Evolutionary conservation across 116 monocot species (phyloP), one percentile per base, ranked within the genome.

Genomic region (Cymodocea nodosa): DNA sequence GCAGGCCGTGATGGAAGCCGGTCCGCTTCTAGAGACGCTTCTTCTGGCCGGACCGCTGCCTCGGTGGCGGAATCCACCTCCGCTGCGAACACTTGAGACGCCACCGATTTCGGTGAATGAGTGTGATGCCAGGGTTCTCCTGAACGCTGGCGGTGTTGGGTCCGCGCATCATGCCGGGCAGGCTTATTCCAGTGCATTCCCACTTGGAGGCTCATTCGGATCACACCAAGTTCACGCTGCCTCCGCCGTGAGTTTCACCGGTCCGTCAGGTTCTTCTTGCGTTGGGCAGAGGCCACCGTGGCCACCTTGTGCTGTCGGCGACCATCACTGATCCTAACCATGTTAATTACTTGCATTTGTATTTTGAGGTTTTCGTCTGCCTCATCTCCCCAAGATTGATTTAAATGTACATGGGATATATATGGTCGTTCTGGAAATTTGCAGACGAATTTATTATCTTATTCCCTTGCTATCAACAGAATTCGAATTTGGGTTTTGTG

Each of bases 31-130:
- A 18, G 69, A 86, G 70, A 83, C 80, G 15, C 81, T 90, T 0
- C 62, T 83, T 9, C 69, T 85, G 50, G 85, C 86, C 13, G 90
- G 85, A 7, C 55, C 74, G 8, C 75, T 86, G 14, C 90, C 90
- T 5, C 69, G 61, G 56, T 86, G 90, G 90, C 73, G 81, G 53
- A 85, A 85, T 67, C 85, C 85, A 1, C 89, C 89, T 25, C 83
- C 85, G 1, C n/a, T 74, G 60, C 73, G 65, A 59, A 62, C 73
- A 2, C 25, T 66, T 4, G 50, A 51, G 20, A 18, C 35, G 13
- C 66, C 67, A 7, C 67, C 66, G 8, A 3, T 50, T 17, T 0
- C 50, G 11, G 19, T 70, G 16, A 60, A 23, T 51, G 51, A 51
- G 12, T 19, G 69, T 34, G 58, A 58, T 17, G 18, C 12, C 23